These are phyloP conservation scores for Penstemon newberryi DNA, from an alignment of 257 asterid species.

Conservation along the genomic window DNA sequence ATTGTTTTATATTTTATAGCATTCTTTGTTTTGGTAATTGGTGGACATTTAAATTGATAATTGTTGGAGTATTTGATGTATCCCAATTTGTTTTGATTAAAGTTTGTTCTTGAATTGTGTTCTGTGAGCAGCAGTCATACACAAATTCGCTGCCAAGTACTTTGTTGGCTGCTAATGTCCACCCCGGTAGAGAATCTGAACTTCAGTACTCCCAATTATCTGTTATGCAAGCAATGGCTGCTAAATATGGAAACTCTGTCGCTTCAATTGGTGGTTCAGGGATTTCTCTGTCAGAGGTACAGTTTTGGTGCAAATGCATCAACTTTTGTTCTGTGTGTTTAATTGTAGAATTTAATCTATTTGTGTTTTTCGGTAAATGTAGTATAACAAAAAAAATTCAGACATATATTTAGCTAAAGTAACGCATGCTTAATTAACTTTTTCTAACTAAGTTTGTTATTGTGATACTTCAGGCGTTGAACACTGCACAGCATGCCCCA, in stretches of 20 bases:
- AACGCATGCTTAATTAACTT: background rate
- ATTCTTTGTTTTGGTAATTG: slow-evolving; percentile 6
- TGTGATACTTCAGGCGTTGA: slow-evolving; percentile 53
- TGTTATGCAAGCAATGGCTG: slow-evolving; percentile 56
- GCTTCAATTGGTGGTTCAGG: slow-evolving; percentile 64
- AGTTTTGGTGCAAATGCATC: background rate
- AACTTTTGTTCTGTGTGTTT: slow-evolving; percentile 10
- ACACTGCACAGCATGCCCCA: slow-evolving; percentile 55
- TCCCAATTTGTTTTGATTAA: background rate
- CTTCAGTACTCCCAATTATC: slow-evolving; percentile 74
- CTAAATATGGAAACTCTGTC: slow-evolving; percentile 59
- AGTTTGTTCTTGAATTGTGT: slow-evolving; percentile 8
- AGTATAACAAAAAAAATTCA: background rate
- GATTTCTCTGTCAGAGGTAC: slow-evolving; percentile 87
- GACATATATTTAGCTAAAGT: background rate
- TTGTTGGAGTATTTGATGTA: background rate
- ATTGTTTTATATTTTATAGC: background rate
- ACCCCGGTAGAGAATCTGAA: slow-evolving; percentile 73
- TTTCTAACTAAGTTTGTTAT: slow-evolving; percentile 10
- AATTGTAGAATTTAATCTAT: background rate
- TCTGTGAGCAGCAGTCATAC: slow-evolving; percentile 55
- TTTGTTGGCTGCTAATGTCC: slow-evolving; percentile 57
- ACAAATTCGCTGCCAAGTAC: slow-evolving; percentile 66
- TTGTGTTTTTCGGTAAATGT: slow-evolving; percentile 1
- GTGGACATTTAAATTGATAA: background rate